phyloP scores from a whole-genome alignment of 345 rosid genomes.

The Hevea brasiliensis region DNA sequence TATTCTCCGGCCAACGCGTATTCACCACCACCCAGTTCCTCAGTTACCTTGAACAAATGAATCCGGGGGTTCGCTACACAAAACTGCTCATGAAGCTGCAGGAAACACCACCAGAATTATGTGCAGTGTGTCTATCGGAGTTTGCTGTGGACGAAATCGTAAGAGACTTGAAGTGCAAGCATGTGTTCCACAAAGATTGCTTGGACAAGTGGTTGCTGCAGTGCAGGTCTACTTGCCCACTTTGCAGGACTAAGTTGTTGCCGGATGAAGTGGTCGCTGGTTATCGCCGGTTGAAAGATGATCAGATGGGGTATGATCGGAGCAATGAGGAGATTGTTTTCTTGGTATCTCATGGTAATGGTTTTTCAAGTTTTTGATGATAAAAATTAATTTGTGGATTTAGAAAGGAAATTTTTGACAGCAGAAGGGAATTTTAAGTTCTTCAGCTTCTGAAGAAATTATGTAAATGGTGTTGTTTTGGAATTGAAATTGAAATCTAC shows the following conservation, averaged over 20 bases:
- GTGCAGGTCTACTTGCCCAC: slow-evolving; percentile 39
- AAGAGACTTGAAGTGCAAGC: slow-evolving; percentile 42
- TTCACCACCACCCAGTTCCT: slow-evolving; percentile 38
- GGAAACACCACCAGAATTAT: slow-evolving; percentile 17
- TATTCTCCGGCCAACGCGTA: neutral
- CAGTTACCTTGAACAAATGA: slow-evolving; percentile 35
- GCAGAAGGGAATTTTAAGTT: no score
- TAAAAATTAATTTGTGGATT: no score
- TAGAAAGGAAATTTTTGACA: no score
- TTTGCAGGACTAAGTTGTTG: slow-evolving; percentile 42
- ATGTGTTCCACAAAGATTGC: slow-evolving; percentile 52
- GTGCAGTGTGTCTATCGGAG: slow-evolving; percentile 46
- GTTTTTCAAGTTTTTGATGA: slow-evolving; percentile 9
- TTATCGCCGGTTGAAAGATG: slow-evolving; percentile 22
- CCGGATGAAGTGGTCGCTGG: slow-evolving; percentile 37
- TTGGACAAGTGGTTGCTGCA: slow-evolving; percentile 49
- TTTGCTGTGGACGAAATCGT: slow-evolving; percentile 43
- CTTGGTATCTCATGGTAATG: slow-evolving; percentile 34
- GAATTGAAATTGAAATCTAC: no score
- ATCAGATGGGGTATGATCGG: no score
- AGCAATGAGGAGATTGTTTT: slow-evolving; percentile 38
- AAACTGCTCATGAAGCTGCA: neutral
- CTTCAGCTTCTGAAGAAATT: no score
- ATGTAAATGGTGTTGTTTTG: no score
- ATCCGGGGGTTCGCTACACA: slow-evolving; percentile 34